Base-by-base conservation (phyloP, 495 filamentous ascomycete species). In the Trichocladium uniseriatum region DNA sequence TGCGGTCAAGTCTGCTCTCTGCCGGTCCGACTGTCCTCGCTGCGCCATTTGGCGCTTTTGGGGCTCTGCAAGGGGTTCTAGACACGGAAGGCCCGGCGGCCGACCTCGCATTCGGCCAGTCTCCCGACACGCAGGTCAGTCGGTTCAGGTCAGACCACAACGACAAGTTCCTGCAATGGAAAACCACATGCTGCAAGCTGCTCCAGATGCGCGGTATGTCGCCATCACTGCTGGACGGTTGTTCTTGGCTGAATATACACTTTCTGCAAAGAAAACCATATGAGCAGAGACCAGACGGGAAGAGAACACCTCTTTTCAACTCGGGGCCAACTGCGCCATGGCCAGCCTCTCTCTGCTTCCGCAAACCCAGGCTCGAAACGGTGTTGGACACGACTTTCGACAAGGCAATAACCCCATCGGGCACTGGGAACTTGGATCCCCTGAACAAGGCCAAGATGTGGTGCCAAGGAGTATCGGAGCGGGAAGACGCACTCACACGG, bases 381-480 rank as follows among this genome's bases (percentile, higher is more conserved):
- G 35, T 43, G 11, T n/a, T 58, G 11, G 60, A 57, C 34, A 24
- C 45, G 3, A 22, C 50, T 1, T 40, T 53, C 28, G 57, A 52
- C 15, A 62, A 55, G 18, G 44, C 42, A 10, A 3, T 55, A 16
- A 8, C 49, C 10, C 49, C 28, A 1, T 38, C 40, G 3, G 46
- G 32, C n/a, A 52, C 61, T 2, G 64, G 56, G 9, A 56, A 56
- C 19, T 59, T 68, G 34, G 82, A 91, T 59, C 82, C 84, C 18
- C 57, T 94, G 22, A 68, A 73, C 10, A 75, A 78, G 54, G 85
- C 84, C 2, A 79, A 87, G 63, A 64, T 70, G 19, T 95, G 89
- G 89, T 77, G 75, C 55, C 45, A 68, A 53, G 61, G 65, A 32
- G 60, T 72, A 37, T 57, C 66, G 2, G 70, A 78, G 24, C 61